Evolutionary conservation across 2,329 filamentous ascomycete species (phyloP).

Genomic region (Curvularia sp.): DNA sequence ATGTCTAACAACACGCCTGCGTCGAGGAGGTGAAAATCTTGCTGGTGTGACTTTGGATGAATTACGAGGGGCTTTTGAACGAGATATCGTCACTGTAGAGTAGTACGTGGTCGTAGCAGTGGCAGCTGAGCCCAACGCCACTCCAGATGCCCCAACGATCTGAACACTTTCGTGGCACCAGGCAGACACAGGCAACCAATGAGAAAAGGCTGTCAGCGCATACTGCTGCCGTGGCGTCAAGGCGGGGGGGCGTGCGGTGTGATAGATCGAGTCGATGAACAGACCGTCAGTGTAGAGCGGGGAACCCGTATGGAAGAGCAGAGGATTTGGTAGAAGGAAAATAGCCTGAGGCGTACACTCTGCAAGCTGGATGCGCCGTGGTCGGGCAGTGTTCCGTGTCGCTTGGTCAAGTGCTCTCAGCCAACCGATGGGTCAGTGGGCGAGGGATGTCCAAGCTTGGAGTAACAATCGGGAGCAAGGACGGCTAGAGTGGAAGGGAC

Average conservation of each 20-base stretch:
- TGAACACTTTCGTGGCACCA: conserved; percentile 27
- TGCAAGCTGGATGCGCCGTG: conserved; percentile 27
- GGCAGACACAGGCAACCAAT: conserved; percentile 35
- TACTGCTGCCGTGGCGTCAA: conserved; percentile 33
- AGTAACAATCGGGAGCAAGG: conserved; percentile 15
- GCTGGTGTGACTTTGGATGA: conserved; percentile 5
- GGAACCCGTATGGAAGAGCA: conserved; percentile 34
- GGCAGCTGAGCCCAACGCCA: conserved; percentile 44
- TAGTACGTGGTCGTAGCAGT: conserved; percentile 36
- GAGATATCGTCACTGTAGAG: conserved; percentile 34
- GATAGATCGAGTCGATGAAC: conserved; percentile 29
- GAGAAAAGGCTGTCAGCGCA: conserved; percentile 30
- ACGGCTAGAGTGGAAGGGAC: conserved; percentile 11
- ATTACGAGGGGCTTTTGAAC: conserved; percentile 13
- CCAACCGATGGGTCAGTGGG: conserved; percentile 25
- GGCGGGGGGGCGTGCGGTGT: conserved; percentile 18
- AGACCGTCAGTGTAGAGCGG: conserved; percentile 36
- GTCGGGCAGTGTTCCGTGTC: conserved; percentile 35
- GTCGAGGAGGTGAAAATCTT: conserved; percentile 10
- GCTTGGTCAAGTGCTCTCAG: conserved; percentile 31
- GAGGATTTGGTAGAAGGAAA: conserved; percentile 27
- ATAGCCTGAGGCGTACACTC: conserved; percentile 27
- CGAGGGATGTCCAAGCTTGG: conserved; percentile 21
- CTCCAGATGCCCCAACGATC: conserved; percentile 35
- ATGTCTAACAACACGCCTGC: conserved; percentile 17